Conservation (phyloP, 1,284 basidiomycete species). For the Cryptococcus sp. region DNA sequence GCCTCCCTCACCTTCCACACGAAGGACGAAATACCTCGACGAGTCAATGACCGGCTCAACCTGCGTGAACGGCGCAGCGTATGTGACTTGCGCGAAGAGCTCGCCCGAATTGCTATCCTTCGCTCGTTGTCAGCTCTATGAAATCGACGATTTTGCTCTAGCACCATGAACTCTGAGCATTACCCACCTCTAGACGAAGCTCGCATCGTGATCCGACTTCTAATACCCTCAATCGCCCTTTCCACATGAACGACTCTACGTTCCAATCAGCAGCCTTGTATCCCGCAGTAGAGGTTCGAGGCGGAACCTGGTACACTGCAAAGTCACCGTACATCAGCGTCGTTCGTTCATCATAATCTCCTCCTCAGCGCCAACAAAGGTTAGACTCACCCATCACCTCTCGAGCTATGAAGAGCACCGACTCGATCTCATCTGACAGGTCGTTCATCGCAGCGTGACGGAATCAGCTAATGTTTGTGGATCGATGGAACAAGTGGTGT, state of each 20-base stretch:
- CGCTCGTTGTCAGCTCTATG: neutral
- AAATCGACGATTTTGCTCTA: neutral
- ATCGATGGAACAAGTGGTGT: too few species aligned
- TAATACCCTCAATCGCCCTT: constrained; percentile 51
- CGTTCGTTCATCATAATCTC: neutral
- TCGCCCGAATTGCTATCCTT: constrained; percentile 51
- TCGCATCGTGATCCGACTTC: constrained; percentile 49
- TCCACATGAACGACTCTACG: constrained; percentile 53
- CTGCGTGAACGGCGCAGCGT: constrained; percentile 71
- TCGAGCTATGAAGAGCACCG: constrained; percentile 51
- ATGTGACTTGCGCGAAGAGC: constrained; percentile 87
- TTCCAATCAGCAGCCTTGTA: constrained; percentile 55
- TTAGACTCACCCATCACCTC: constrained; percentile 52
- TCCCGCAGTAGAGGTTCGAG: constrained; percentile 48
- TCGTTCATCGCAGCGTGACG: constrained; percentile 29
- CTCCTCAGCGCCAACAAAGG: neutral
- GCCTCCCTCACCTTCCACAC: constrained; percentile 78
- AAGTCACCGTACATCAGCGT: neutral
- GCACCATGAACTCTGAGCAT: neutral
- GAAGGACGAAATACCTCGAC: constrained; percentile 90
- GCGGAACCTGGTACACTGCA: constrained; percentile 54
- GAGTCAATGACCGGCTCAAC: constrained; percentile 96
- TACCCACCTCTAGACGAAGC: constrained; percentile 50
- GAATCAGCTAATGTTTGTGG: too few species aligned
- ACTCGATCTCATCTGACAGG: constrained; percentile 52